Percentiles rank a stretch among this genome's conserved stretches.
Conservation (phyloP, 768 basidiomycete species). For the Collybia sp. region DNA sequence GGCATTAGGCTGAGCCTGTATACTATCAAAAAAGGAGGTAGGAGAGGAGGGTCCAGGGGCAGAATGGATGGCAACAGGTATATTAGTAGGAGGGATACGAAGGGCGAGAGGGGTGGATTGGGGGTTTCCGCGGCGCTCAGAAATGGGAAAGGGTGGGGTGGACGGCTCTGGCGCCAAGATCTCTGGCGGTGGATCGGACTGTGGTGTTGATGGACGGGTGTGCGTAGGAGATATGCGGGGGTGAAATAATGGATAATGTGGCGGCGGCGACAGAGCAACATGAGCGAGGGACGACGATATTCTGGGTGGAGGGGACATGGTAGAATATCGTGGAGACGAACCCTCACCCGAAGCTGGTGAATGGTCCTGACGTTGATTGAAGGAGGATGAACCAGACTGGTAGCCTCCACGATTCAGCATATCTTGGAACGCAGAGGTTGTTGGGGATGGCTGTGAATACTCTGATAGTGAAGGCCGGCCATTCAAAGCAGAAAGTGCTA, state of each 20-base stretch:
- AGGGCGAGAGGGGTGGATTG: conserved; percentile 27
- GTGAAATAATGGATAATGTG: conserved; percentile 31
- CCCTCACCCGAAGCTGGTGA: conserved; percentile 16
- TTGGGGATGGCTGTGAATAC: conserved; percentile 69
- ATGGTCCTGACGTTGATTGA: conserved; percentile 21
- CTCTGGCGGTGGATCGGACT: conserved; percentile 21
- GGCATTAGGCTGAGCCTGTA: conserved; percentile 64
- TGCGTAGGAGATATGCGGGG: conserved; percentile 11
- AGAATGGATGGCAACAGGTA: conserved; percentile 45
- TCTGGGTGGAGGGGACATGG: conserved; percentile 57
- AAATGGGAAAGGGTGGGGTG: conserved; percentile 35
- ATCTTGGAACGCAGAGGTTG: conserved; percentile 78
- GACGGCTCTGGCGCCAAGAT: conserved; percentile 39
- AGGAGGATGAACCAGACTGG: conserved; percentile 17
- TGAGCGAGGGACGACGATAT: conserved; percentile 58
- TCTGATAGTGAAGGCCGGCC: conserved; percentile 61
- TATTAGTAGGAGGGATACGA: conserved; percentile 39
- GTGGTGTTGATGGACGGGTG: conserved; percentile 3
- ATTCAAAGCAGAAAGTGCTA: conserved; percentile 43
- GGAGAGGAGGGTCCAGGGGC: conserved; percentile 64
- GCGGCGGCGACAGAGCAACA: conserved; percentile 55
- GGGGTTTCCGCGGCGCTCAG: conserved; percentile 23
- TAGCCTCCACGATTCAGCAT: conserved; percentile 30
- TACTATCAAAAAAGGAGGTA: conserved; percentile 70
- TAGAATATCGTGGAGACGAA: conserved; percentile 27